Evolutionary conservation across 371 early-diverging fungal genomes (phyloP).

Genomic region (Fennellomyces sp.): DNA sequence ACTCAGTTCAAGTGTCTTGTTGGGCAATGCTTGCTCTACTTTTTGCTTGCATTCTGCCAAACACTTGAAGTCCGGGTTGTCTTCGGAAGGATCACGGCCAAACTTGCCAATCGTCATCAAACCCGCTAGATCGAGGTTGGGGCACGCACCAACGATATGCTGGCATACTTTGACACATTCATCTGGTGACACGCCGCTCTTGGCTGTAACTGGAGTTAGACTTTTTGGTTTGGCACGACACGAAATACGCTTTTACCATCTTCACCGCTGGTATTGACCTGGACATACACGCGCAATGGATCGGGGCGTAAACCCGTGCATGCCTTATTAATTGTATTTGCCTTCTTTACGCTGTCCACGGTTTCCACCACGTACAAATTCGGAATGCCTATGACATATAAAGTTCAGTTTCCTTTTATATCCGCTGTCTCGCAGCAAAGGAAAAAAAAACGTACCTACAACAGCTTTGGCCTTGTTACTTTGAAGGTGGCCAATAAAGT

Average conservation of each 20-base stretch:
- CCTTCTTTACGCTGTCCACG: slow-evolving; percentile 83
- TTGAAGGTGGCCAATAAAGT: slow-evolving; percentile 95
- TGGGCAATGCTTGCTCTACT: slow-evolving; percentile 29
- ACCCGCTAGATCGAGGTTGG: slow-evolving; percentile 73
- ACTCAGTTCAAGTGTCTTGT: slow-evolving; percentile 72
- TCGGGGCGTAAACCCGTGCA: slow-evolving; percentile 48
- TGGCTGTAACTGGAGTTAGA: slow-evolving; percentile 52
- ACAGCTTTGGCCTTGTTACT: slow-evolving; percentile 94
- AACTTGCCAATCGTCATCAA: slow-evolving; percentile 95
- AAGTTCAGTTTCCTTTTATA: neutral
- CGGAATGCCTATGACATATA: slow-evolving; percentile 63
- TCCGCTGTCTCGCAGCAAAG: too few species aligned
- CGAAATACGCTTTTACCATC: slow-evolving; percentile 54
- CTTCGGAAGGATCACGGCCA: slow-evolving; percentile 52
- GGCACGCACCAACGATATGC: slow-evolving; percentile 71
- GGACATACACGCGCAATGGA: slow-evolving; percentile 83
- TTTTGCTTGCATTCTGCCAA: slow-evolving; percentile 44
- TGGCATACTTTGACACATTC: slow-evolving; percentile 54
- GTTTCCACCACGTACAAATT: slow-evolving; percentile 93
- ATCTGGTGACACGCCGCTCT: slow-evolving; percentile 73
- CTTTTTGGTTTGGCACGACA: neutral
- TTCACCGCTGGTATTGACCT: slow-evolving; percentile 95
- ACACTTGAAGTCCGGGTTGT: slow-evolving; percentile 86
- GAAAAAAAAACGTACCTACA: too few species aligned
- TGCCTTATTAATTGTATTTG: slow-evolving; percentile 79